A percentile compares a stretch with the other conserved stretches of the same genome.
phyloP scores from a whole-genome alignment of 345 rosid species.

The Eucalyptus erythrocorys region DNA sequence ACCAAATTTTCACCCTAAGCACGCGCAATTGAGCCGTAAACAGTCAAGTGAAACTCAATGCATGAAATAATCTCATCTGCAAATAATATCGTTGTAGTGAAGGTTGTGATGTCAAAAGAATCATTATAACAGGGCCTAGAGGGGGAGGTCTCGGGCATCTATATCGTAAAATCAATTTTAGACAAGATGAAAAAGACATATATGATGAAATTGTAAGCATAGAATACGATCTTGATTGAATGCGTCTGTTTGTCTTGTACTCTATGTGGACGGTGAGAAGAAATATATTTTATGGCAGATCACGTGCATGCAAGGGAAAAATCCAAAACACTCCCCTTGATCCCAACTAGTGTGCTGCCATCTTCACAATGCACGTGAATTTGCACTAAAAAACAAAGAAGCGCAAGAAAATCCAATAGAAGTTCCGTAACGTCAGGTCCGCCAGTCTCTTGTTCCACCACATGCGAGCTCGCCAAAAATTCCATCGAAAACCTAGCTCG shows the following conservation, averaged over 20 bases:
- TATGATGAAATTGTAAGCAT: too few species aligned
- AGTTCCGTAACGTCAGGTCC: background rate
- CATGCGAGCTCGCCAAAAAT: background rate
- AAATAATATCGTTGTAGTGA: too few species aligned
- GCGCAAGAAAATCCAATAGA: background rate
- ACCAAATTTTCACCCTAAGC: too few species aligned
- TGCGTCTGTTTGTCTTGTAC: too few species aligned
- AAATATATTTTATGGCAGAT: too few species aligned
- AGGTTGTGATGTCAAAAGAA: accelerated
- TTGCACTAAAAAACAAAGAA: background rate
- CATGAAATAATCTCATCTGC: accelerated
- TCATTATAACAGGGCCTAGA: too few species aligned
- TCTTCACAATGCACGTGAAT: background rate
- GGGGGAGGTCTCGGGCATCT: too few species aligned
- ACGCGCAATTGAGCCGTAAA: accelerated
- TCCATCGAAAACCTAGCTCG: background rate
- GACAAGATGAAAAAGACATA: too few species aligned
- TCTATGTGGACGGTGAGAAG: too few species aligned
- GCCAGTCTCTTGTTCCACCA: background rate
- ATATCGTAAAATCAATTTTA: too few species aligned
- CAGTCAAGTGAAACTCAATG: too few species aligned
- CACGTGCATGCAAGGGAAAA: too few species aligned
- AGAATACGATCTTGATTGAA: accelerated
- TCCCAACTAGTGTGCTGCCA: background rate
- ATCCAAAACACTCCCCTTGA: background rate